Evolutionary conservation across 441 rosid genomes (phyloP), one percentile per base, ranked within the genome.

Genomic region (Brassica hybrid): DNA sequence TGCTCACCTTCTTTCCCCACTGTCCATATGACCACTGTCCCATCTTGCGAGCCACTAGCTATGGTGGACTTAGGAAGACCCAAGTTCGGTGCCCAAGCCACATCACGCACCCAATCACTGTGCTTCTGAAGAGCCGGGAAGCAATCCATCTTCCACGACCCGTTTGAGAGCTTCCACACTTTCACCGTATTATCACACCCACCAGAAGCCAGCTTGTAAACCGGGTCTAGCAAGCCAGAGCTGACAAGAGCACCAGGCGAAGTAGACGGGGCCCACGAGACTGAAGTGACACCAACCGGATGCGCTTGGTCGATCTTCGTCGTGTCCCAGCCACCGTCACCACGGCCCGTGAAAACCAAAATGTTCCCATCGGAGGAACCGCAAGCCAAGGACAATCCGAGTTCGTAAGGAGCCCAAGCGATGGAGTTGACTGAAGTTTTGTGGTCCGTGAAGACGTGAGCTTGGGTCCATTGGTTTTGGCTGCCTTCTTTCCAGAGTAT

Each of bases 61-160:
- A 91, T 88, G n/a, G 95, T 90, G 1, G 97, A 91, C 82, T 93
- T 91, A n/a, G 95, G 95, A 61, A 93, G 92, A 14, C 95, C 95
- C 91, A 88, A 81, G 87, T 90, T 90, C 3, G 95, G 95, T 19
- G 95, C 95, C 95, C 95, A 88, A 18, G 95, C 90, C 57, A 90
- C 95, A 54, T 88, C 90, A 69, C 95, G 84, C 23, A 88, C 95
- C 93, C 93, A 90, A 21, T 90, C 93, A 36, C 79, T 82, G 80
- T 90, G 93, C 85, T 76, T 86, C 14, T 87, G 88, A 63, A 88
- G 93, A 13, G 90, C 93, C 0, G 95, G 93, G 56, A 86, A 90
- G 75, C 95, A 90, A 74, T 89, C 95, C 93, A 89, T 71, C 76
- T 89, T 89, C 95, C 93, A 89, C 5, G 59, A 79, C 38, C 90